Conservation (phyloP, 129 eudicot species). For the Lactuca saligna region DNA sequence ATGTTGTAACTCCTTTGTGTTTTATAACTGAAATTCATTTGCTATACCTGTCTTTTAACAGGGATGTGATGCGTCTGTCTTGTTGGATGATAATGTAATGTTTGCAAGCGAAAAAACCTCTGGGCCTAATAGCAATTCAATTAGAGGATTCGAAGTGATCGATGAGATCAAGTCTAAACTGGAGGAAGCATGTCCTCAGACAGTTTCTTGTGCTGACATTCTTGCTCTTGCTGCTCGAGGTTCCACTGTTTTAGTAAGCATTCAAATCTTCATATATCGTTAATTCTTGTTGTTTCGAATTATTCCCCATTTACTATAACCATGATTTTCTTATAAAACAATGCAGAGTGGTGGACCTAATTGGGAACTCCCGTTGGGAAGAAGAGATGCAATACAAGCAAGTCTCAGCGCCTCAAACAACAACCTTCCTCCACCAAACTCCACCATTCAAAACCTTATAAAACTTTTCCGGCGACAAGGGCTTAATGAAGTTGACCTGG, state of each 20-base stretch:
- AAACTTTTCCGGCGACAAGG: slow-evolving; percentile 67
- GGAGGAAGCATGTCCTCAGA: slow-evolving; percentile 79
- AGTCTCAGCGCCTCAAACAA: slow-evolving; percentile 58
- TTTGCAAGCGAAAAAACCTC: slow-evolving; percentile 78
- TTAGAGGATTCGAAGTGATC: slow-evolving; percentile 85
- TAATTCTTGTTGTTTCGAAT: slow-evolving; percentile 10
- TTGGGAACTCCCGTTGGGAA: slow-evolving; percentile 89
- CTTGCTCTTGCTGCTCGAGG: slow-evolving; percentile 90
- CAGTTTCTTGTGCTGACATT: slow-evolving; percentile 96
- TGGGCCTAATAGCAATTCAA: slow-evolving; percentile 72
- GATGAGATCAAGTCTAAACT: slow-evolving; percentile 81
- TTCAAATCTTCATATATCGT: not conserved
- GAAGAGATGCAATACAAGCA: slow-evolving; percentile 88
- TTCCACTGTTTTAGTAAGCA: slow-evolving; percentile 69
- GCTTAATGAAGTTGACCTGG: slow-evolving; percentile 70
- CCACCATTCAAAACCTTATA: slow-evolving; percentile 70
- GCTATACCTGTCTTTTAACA: slow-evolving; percentile 16
- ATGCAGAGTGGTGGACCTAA: slow-evolving; percentile 87
- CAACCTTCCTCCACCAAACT: slow-evolving; percentile 79
- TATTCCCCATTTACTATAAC: not conserved
- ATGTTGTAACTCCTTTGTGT: not conserved
- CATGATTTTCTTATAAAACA: not conserved
- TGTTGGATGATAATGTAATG: slow-evolving; percentile 62
- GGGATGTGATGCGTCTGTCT: slow-evolving; percentile 96
- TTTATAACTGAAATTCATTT: not conserved